Conservation (phyloP, 2,329 filamentous ascomycete genomes). For the Hypoxylon rubiginosum region DNA sequence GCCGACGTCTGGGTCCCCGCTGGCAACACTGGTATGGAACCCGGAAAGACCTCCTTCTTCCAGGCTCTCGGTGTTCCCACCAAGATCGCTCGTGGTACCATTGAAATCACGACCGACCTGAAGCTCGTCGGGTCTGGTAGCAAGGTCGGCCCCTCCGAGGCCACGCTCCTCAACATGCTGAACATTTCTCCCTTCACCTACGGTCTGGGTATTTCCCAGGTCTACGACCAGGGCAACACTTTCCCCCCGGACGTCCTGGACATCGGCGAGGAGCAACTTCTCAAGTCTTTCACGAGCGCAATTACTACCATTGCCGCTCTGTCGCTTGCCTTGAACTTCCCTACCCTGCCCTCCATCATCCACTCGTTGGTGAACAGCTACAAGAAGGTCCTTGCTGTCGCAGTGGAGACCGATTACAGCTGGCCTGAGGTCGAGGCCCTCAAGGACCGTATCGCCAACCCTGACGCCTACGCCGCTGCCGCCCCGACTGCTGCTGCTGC, state of each 20-base stretch:
- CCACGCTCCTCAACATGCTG: conserved; percentile 98
- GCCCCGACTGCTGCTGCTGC: conserved; percentile 77
- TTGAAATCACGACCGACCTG: conserved; percentile 98
- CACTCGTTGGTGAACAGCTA: conserved; percentile 97
- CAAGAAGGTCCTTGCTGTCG: conserved; percentile 95
- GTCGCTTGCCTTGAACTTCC: conserved; percentile 94
- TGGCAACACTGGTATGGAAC: conserved; percentile 99
- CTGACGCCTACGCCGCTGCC: conserved; percentile 91
- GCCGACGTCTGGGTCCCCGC: conserved; percentile 94
- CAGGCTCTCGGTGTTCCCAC: conserved; percentile 99
- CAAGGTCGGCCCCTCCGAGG: conserved; percentile 99
- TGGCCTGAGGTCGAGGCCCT: conserved; percentile 97
- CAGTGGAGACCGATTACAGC: conserved; percentile 88
- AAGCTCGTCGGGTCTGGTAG: conserved; percentile 93
- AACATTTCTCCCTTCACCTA: conserved; percentile 99
- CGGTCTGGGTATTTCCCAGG: conserved; percentile 95
- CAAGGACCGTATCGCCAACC: conserved; percentile 99
- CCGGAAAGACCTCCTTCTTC: conserved; percentile 99
- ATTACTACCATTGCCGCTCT: conserved; percentile 89
- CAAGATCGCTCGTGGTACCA: conserved; percentile 99
- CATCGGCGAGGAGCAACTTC: conserved; percentile 94
- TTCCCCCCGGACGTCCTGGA: conserved; percentile 90
- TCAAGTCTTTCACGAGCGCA: conserved; percentile 83
- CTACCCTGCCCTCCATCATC: conserved; percentile 94
- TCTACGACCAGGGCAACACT: conserved; percentile 97